Base-by-base conservation (phyloP, 352 stramenopile genomes). In the Sclerospora graminicola region DNA sequence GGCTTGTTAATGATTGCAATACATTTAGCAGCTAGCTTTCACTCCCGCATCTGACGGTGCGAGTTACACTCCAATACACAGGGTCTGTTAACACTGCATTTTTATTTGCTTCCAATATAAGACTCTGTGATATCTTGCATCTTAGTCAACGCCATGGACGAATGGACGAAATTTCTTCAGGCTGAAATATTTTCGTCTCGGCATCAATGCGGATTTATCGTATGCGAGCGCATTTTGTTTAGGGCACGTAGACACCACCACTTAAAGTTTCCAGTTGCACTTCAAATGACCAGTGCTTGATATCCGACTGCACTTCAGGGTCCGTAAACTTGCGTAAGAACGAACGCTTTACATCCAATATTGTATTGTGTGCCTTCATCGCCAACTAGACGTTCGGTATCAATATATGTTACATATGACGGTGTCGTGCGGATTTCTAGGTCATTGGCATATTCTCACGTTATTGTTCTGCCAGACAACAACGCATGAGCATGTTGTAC, bases 391-490 rank as follows among this genome's bases (percentile, higher is more conserved):
- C 92, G 81, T 54, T 98, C 94, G 1, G 72, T 89, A 41, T 96
- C 86, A 14, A 82, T 97, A 72, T 97, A 98, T 2, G 88, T 89
- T 32, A 98, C 91, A 56, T 97, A 97, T 18, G 91, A 98, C 5
- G 93, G 92, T 0, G 91, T 98, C 23, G 89, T 97, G 26, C 91
- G 82, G 63, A 97, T 96, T 37, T 93, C 94, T 58, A 97, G 85
- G 54, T 97, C 88, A 57, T 98, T 98, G 36, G 89, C 89, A 56
- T 97, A 95, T 95, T 54, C 98, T 89, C 9, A 98, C 94, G 37
- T 84, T 86, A 69, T 98, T 94, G 57, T 98, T 97, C 64, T 98
- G 88, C 90, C 90, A 98, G 23, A 98, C 90, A 21, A 92, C 94
- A 35, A 98, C 89, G 50, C 94, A 98, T 45, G 87, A 97, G 72